phyloP scores from a whole-genome alignment of 1,284 basidiomycete species.

The Boletus smithii region DNA sequence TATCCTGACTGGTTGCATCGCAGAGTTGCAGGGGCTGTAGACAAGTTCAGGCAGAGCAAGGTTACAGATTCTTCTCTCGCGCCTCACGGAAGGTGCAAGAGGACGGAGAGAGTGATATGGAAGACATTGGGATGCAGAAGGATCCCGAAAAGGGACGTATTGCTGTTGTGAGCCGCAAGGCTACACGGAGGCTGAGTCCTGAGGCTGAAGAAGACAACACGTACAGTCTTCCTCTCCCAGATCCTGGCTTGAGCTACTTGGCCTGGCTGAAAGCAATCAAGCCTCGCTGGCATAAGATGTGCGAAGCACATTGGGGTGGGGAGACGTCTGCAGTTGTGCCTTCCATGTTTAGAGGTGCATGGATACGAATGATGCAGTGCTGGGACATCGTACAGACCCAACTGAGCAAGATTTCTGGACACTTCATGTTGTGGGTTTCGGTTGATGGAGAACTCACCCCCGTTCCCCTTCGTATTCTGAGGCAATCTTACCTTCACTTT shows the following conservation, averaged over 20 bases:
- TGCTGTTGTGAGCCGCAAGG: conserved; percentile 55
- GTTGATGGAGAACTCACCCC: conserved; percentile 79
- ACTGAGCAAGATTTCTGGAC: conserved; percentile 72
- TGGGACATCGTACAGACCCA: conserved; percentile 97
- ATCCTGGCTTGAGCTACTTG: conserved; percentile 66
- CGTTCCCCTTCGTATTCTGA: conserved; percentile 81
- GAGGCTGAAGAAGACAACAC: conserved; percentile 38
- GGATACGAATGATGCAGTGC: conserved; percentile 62
- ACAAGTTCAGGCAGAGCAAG: conserved; percentile 98
- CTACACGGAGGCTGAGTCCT: conserved; percentile 37
- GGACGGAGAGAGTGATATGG: conserved; percentile 53
- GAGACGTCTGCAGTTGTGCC: conserved; percentile 50
- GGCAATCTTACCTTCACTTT: conserved; percentile 92
- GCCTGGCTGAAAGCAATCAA: conserved; percentile 82
- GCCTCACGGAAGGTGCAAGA: conserved; percentile 32
- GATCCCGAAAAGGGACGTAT: conserved; percentile 42
- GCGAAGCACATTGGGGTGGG: conserved; percentile 46
- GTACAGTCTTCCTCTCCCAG: conserved; percentile 46
- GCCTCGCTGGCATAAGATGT: conserved; percentile 72
- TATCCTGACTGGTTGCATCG: conserved; percentile 98
- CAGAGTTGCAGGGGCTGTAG: conserved; percentile 83
- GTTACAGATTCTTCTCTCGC: conserved; percentile 89
- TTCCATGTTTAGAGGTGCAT: conserved; percentile 77
- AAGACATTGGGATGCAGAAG: conserved; percentile 53
- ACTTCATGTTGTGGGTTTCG: conserved; percentile 88